phyloP scores from a whole-genome alignment of 2,329 filamentous ascomycete species.

The Talaromyces sp. region DNA sequence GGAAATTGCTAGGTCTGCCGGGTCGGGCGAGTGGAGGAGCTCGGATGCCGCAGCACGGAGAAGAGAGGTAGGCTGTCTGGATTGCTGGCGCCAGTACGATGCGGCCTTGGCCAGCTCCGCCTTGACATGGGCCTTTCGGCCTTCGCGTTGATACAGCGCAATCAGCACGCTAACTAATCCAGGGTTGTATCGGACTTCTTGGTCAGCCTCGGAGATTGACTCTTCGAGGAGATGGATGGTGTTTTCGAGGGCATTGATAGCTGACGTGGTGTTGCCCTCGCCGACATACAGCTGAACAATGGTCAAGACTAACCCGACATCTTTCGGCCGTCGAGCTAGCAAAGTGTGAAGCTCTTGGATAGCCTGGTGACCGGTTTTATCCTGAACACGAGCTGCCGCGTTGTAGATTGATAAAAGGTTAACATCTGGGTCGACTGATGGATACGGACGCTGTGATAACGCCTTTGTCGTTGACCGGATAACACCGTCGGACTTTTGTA shows the following conservation, averaged over 20 bases:
- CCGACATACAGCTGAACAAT: constrained; percentile 76
- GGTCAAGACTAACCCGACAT: constrained; percentile 75
- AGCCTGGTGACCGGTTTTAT: constrained; percentile 60
- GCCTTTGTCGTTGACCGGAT: constrained; percentile 50
- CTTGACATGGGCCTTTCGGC: constrained; percentile 67
- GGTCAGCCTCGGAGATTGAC: constrained; percentile 51
- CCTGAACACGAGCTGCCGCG: constrained; percentile 65
- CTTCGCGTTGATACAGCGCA: constrained; percentile 71
- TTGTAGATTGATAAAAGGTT: constrained; percentile 61
- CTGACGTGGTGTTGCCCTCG: constrained; percentile 66
- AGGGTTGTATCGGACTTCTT: constrained; percentile 74
- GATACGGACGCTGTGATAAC: constrained; percentile 44
- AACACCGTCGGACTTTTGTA: constrained; percentile 58
- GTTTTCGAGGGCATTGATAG: constrained; percentile 68
- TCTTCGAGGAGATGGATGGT: constrained; percentile 70
- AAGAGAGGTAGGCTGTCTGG: constrained; percentile 58
- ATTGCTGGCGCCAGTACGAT: constrained; percentile 69
- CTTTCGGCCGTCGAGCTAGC: constrained; percentile 68
- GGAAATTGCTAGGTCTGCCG: constrained; percentile 65
- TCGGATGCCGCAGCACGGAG: constrained; percentile 78
- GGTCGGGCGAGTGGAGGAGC: constrained; percentile 69
- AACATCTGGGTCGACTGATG: constrained; percentile 47
- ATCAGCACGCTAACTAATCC: constrained; percentile 78
- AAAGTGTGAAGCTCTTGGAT: constrained; percentile 66
- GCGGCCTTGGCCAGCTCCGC: constrained; percentile 74